Evolutionary conservation across 225 moss, liverwort and hornwort genomes (phyloP).

Genomic region (Rhytidiadelphus loreus): DNA sequence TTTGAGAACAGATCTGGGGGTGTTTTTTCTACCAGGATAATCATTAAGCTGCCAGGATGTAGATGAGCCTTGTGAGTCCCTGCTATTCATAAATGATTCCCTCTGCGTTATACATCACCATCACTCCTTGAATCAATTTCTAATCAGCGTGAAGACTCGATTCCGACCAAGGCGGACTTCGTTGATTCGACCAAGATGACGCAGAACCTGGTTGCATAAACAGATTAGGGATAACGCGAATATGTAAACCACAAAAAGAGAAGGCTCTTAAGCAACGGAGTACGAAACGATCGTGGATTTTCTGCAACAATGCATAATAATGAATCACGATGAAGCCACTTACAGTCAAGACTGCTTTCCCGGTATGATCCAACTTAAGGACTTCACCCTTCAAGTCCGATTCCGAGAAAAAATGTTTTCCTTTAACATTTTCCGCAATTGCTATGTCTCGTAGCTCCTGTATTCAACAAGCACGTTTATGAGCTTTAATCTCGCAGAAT

Average conservation of each 20-base stretch:
- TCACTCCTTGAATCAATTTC: constrained; percentile 15
- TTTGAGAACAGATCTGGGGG: no score
- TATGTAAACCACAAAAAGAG: neutral
- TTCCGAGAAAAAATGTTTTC: constrained; percentile 79
- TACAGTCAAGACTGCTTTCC: constrained; percentile 82
- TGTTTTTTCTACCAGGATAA: neutral
- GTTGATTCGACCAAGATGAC: constrained; percentile 74
- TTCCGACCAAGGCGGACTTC: constrained; percentile 75
- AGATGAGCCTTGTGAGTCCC: neutral
- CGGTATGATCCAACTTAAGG: constrained; percentile 86
- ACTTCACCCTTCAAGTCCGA: constrained; percentile 73
- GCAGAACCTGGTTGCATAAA: constrained; percentile 43
- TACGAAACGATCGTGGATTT: neutral
- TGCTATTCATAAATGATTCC: neutral
- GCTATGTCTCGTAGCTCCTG: constrained; percentile 89
- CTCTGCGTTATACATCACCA: neutral
- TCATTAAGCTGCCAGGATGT: neutral
- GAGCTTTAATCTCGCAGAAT: neutral
- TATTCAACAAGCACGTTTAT: neutral
- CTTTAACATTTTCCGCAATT: constrained; percentile 59
- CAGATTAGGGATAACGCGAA: neutral
- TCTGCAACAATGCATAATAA: neutral
- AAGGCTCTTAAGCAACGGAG: neutral
- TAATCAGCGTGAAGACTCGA: constrained; percentile 53
- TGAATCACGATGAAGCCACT: constrained; percentile 4